phyloP scores from a whole-genome alignment of 495 filamentous ascomycete species.

The Neurospora pannonica region DNA sequence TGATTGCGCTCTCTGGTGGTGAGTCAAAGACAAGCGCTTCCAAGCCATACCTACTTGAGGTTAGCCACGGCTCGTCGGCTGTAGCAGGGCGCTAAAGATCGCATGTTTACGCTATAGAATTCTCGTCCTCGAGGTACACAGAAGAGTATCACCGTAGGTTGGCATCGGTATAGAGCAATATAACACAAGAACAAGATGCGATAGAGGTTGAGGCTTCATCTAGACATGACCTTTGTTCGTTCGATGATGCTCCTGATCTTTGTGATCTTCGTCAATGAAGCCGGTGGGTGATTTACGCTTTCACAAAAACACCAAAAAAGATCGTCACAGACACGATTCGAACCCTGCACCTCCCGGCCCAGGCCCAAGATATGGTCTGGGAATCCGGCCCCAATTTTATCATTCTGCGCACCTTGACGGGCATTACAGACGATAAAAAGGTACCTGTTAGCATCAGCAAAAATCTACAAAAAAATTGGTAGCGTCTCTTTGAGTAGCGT shows the following conservation, averaged over 20 bases:
- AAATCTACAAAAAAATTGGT: slow-evolving; percentile 20
- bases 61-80: background rate
- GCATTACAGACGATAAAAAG: background rate
- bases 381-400: background rate
- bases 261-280: no score
- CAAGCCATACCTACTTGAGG: background rate
- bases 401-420: background rate
- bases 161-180: background rate
- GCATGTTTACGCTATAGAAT: background rate
- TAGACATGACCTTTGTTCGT: background rate
- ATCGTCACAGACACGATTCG: background rate
- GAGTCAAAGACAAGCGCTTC: background rate
- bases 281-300: background rate
- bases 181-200: background rate
- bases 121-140: background rate
- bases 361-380: background rate
- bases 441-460: background rate
- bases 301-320: background rate
- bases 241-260: background rate
- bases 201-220: background rate
- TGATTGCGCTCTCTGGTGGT: background rate
- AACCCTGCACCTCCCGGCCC: slow-evolving; percentile 3
- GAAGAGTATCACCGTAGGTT: background rate
- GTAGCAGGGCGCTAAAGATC: background rate
- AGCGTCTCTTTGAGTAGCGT: slow-evolving; percentile 94